These are phyloP conservation scores for Purpureocillium takamizusanense DNA, from an alignment of 2,329 filamentous ascomycete genomes.

Conservation along the genomic window DNA sequence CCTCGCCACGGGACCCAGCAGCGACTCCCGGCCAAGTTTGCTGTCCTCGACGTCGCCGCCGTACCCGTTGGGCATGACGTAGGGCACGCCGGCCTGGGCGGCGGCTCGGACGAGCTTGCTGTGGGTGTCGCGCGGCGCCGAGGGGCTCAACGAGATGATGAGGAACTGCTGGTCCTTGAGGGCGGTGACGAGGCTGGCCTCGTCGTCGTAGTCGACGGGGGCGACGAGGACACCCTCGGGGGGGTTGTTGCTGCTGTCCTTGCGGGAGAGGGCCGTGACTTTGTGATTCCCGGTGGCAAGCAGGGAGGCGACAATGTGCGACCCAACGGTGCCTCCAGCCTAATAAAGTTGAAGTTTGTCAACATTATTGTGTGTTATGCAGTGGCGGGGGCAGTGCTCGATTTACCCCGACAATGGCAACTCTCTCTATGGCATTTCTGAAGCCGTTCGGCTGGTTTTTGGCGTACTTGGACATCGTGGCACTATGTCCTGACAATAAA, in stretches of 20 bases:
- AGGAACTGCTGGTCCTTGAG: slow-evolving; percentile 45
- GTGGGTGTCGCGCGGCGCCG: slow-evolving; percentile 35
- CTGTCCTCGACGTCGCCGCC: slow-evolving; percentile 39
- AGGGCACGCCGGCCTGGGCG: slow-evolving; percentile 42
- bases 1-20: slow-evolving; percentile 11
- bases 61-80: slow-evolving; percentile 38
- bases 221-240: slow-evolving; percentile 33
- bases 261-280: slow-evolving; percentile 41
- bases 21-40: slow-evolving; percentile 20
- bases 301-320: slow-evolving; percentile 27
- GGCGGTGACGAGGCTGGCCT: slow-evolving; percentile 34
- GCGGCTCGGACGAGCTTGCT: slow-evolving; percentile 44
- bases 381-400: neutral
- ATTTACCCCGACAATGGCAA: slow-evolving; percentile 33
- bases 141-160: slow-evolving; percentile 41
- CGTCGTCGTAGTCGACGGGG: slow-evolving; percentile 34
- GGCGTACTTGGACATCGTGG: slow-evolving; percentile 9
- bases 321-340: slow-evolving; percentile 32
- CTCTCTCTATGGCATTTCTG: slow-evolving; percentile 24
- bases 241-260: slow-evolving; percentile 27
- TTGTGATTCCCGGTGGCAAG: slow-evolving; percentile 37
- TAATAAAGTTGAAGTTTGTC: slow-evolving; percentile 10
- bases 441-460: slow-evolving; percentile 12
- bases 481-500: neutral
- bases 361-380: neutral